Percentiles rank a stretch among this genome's conserved stretches.
phyloP scores from a whole-genome alignment of 495 filamentous ascomycete species.

The Xylaria bambusicola region DNA sequence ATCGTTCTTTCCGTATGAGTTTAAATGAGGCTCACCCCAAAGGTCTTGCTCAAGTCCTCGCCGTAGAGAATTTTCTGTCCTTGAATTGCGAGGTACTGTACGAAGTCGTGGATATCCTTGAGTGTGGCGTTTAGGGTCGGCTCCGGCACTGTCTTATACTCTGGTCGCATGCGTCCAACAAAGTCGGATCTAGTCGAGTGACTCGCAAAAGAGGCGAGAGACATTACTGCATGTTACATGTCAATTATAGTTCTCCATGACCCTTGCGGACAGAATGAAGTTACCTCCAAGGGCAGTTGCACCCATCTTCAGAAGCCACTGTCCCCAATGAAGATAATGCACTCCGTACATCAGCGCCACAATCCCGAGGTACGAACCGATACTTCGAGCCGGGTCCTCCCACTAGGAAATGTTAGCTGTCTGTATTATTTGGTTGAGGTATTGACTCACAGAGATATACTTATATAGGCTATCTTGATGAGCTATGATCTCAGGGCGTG shows the following conservation, averaged over 20 bases:
- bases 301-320: conserved; percentile 4
- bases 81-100: conserved; percentile 5
- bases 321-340: conserved; percentile 2
- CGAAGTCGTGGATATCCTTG: conserved; percentile 3
- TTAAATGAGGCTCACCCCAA: neutral
- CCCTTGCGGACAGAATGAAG: no score
- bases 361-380: neutral
- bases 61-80: conserved; percentile 7
- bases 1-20: neutral
- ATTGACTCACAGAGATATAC: conserved; percentile 4
- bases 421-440: no score
- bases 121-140: conserved; percentile 8
- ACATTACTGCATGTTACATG: neutral
- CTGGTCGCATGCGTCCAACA: neutral
- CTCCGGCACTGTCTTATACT: conserved; percentile 8
- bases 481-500: neutral
- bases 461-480: conserved; percentile 9
- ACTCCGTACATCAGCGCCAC: neutral
- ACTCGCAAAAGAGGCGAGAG: neutral
- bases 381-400: conserved; percentile 6
- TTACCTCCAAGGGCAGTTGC: conserved; percentile 10
- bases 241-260: neutral
- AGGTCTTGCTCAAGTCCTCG: neutral
- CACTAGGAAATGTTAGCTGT: conserved; percentile 4
- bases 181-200: conserved; percentile 6